Base-by-base conservation (phyloP, 768 basidiomycete genomes). In the Agrocybe praecox region DNA sequence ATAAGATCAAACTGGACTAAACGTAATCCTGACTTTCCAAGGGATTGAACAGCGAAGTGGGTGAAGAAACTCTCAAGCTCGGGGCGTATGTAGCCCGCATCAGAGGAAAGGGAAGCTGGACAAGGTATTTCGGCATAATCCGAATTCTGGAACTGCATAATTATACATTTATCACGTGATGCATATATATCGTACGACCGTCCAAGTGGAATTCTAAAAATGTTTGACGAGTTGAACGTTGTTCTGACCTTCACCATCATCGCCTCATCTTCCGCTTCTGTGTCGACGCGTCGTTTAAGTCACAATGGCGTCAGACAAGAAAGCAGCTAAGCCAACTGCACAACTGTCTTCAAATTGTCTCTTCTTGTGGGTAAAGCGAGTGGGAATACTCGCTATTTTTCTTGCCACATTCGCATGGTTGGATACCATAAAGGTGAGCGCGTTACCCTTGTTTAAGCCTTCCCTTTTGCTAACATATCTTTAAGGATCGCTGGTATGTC, bases 401-500 rank as follows among this genome's bases (percentile, higher is more conserved):
- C 60, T 78, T 32, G 72, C 72, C 8, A 60, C 74, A 2, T 85
- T 77, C 48, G 61, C 75, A 18, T 84, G 76, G 75, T 68, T 90
- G 36, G 89, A 90, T 65, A 72, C 73, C 12, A 84, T 89, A 65
- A 89, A 87, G 76, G 88, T 87, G 53, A 26, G 77, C 40, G 9
- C 15, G 18, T 7, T 12, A 44, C 17, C 49, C n/a, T 46, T 18
- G 46, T 26, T 22, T 43, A 34, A 44, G 24, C 11, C 22, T 53
- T 14, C 8, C 18, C 22, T 36, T 21, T 33, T 32, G 26, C 32
- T 17, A 7, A 50, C 46, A 47, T 44, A 22, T 45, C 34, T 23
- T 32, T 52, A 15, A 96, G 94, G 80, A 89, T 46, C 85, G 85
- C 55, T 98, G 89, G 85, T 98, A 96, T 71, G 85, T 94, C 55